A percentile compares a stretch with the other conserved stretches of the same genome.
phyloP scores from a whole-genome alignment of 1,284 basidiomycete genomes.

The Trichosporon sp. region DNA sequence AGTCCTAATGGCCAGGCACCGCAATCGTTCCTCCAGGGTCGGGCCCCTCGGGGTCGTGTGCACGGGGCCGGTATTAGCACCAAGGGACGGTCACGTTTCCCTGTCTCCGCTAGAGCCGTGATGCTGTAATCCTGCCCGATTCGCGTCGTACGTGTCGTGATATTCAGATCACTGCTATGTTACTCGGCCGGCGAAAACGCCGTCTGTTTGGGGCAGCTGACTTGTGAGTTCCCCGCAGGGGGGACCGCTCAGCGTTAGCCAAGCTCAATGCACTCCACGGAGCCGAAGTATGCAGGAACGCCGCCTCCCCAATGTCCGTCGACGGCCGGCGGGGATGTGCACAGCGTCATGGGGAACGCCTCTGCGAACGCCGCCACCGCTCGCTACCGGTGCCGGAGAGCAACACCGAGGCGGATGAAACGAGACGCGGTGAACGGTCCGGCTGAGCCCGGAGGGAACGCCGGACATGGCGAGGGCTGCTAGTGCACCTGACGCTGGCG shows the following conservation, averaged over 20 bases:
- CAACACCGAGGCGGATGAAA: not conserved
- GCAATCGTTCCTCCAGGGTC: conserved; percentile 10
- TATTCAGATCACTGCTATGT: not conserved
- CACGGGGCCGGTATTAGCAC: not conserved
- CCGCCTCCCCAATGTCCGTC: not conserved
- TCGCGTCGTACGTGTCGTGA: not conserved
- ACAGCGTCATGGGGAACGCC: not conserved
- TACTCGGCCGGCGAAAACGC: not conserved
- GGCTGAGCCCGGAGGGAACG: not conserved
- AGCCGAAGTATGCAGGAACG: not conserved
- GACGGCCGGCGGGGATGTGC: not conserved
- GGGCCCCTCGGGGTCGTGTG: conserved; percentile 14
- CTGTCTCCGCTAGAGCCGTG: not conserved
- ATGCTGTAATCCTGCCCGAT: not conserved
- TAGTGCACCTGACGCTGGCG: not conserved
- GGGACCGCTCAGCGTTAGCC: not conserved
- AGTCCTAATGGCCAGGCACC: not conserved
- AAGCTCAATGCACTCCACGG: not conserved
- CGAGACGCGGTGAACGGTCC: not conserved
- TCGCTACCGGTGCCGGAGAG: not conserved
- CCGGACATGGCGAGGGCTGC: not conserved
- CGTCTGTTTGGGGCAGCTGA: not conserved
- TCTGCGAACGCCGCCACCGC: not conserved
- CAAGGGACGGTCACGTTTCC: not conserved
- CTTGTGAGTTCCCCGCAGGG: not conserved